Percentiles rank a stretch among this genome's conserved stretches.
Evolutionary conservation across 495 filamentous ascomycete species (phyloP).

Genomic region (Letharia lupina): DNA sequence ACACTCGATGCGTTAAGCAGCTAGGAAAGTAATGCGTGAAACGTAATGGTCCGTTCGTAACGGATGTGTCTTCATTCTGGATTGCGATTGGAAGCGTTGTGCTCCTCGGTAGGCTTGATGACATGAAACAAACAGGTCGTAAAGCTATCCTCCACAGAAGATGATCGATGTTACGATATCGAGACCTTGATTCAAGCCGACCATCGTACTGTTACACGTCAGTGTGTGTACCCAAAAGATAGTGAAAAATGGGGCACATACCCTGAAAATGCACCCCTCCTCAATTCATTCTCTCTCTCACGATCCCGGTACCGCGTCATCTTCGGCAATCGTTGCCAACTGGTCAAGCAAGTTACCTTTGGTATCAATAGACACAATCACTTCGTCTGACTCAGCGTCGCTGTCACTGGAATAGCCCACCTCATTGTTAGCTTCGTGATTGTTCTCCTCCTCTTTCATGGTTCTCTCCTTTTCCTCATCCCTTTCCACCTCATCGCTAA

Average conservation of each 20-base stretch:
- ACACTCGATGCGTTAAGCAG: no score
- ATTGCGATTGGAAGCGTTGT: neutral
- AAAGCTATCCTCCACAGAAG: neutral
- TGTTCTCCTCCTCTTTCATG: conserved; percentile 2
- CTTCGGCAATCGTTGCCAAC: neutral
- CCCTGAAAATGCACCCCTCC: neutral
- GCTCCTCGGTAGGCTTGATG: neutral
- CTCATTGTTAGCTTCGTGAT: neutral
- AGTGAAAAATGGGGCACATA: neutral
- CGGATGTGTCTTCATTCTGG: neutral
- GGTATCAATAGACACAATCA: neutral
- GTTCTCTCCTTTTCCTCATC: neutral
- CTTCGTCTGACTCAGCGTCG: neutral
- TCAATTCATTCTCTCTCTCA: neutral
- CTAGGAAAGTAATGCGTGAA: neutral
- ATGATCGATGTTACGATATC: neutral
- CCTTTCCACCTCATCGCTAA: neutral
- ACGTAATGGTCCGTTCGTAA: neutral
- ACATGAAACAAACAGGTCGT: neutral
- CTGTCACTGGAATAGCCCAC: neutral
- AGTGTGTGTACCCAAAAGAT: neutral
- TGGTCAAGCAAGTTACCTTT: neutral
- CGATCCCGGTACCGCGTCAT: neutral
- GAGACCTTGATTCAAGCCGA: neutral
- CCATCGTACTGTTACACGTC: neutral